Evolutionary conservation across 345 rosid species (phyloP).

Genomic region (Laguncularia racemosa): DNA sequence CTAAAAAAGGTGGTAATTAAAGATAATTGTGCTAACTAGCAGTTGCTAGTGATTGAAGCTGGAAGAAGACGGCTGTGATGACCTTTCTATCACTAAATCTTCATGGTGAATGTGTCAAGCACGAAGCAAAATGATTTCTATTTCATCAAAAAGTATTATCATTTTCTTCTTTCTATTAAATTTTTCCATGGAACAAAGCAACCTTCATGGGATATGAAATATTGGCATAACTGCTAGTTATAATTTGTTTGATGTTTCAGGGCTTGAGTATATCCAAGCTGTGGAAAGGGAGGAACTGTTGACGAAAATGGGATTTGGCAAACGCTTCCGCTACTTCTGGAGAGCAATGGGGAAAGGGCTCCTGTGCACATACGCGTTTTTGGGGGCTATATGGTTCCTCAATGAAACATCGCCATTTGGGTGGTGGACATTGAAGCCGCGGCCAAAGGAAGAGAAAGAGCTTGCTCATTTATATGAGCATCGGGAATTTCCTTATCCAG

Average conservation of each 20-base stretch:
- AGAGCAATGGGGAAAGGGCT: constrained; percentile 79
- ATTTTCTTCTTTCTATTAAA: constrained; percentile 15
- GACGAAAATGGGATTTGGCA: constrained; percentile 65
- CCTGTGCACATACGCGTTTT: constrained; percentile 60
- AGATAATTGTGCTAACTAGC: no score
- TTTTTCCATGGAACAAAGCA: constrained; percentile 3
- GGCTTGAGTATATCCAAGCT: constrained; percentile 45
- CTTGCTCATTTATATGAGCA: constrained; percentile 75
- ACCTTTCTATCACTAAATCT: no score
- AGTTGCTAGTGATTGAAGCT: no score
- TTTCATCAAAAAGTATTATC: no score
- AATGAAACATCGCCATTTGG: constrained; percentile 82
- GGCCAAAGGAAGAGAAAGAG: constrained; percentile 74
- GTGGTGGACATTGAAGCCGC: constrained; percentile 89
- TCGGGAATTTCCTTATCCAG: constrained; percentile 79
- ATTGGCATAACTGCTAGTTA: not conserved
- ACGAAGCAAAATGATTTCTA: no score
- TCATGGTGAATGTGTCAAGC: no score
- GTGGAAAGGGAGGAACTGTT: constrained; percentile 43
- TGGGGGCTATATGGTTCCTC: constrained; percentile 65
- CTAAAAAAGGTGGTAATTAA: no score
- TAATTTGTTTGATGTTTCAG: constrained; percentile 17
- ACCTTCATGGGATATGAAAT: not conserved
- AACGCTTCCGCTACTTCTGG: constrained; percentile 63
- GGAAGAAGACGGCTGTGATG: no score